Conservation (phyloP, 2,329 filamentous ascomycete species). For the Pseudopyrenochaeta lycopersici region DNA sequence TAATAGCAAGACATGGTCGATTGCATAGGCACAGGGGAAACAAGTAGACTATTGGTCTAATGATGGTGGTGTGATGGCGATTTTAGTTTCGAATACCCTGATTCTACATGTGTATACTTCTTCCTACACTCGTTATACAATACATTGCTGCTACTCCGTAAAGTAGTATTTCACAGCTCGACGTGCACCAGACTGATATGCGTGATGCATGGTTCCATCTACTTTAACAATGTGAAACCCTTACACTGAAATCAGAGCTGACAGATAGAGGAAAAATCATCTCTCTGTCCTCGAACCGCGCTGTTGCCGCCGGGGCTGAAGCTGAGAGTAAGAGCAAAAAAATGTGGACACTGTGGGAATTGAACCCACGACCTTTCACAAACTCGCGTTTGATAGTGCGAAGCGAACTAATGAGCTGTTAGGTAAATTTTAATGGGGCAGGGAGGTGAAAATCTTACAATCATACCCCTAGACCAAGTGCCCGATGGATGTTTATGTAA, state of each 20-base stretch:
- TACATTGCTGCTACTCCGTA: neutral
- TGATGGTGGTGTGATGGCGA: neutral
- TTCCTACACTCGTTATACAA: neutral
- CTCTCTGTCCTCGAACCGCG: too few relatives aligned
- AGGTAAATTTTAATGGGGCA: neutral
- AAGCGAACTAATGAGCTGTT: conserved; percentile 16
- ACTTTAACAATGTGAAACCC: too few relatives aligned
- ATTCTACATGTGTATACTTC: neutral
- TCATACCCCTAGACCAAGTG: conserved; percentile 11
- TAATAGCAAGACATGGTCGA: conserved; percentile 22
- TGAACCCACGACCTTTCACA: conserved; percentile 37
- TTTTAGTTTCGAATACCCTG: conserved; percentile 2
- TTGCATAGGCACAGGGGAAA: conserved; percentile 28
- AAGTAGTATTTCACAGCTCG: too few relatives aligned
- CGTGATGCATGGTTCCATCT: too few relatives aligned
- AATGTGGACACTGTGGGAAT: conserved; percentile 34
- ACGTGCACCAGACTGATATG: too few relatives aligned
- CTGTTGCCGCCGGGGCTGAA: neutral
- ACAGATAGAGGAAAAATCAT: too few relatives aligned
- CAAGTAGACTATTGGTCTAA: too few relatives aligned
- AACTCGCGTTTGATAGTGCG: conserved; percentile 19
- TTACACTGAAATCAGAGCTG: too few relatives aligned
- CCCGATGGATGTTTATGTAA: neutral
- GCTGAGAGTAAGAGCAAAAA: conserved; percentile 6
- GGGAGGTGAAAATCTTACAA: neutral